Percentiles rank a stretch among this genome's conserved stretches.
Conservation (phyloP, 2,329 filamentous ascomycete species). For the Seiridium unicorne region DNA sequence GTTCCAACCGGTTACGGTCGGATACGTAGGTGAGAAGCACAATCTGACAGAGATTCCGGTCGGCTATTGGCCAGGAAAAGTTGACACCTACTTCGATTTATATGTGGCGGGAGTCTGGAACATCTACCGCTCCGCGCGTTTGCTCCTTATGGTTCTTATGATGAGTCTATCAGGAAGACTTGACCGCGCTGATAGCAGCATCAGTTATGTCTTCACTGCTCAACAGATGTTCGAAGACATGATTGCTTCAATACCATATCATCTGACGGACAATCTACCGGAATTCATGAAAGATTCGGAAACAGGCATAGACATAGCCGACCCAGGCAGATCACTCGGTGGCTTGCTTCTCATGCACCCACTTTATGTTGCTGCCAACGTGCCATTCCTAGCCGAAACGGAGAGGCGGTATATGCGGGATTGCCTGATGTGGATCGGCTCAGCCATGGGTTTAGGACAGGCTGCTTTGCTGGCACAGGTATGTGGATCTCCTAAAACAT, state of each 20-base stretch:
- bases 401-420: constrained; percentile 13
- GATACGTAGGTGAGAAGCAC: neutral
- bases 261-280: constrained; percentile 17
- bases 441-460: constrained; percentile 23
- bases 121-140: constrained; percentile 9
- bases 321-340: constrained; percentile 17
- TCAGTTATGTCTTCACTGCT: neutral
- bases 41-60: neutral
- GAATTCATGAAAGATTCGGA: constrained; percentile 11
- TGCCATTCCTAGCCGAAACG: constrained; percentile 12
- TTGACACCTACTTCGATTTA: constrained; percentile 14
- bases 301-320: neutral
- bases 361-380: constrained; percentile 12
- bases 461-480: constrained; percentile 19
- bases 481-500: constrained; percentile 1
- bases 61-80: constrained; percentile 12
- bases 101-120: constrained; percentile 15
- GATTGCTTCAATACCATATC: constrained; percentile 19
- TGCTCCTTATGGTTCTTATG: constrained; percentile 6
- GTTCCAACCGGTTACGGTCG: constrained; percentile 12
- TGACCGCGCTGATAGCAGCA: too few relatives aligned
- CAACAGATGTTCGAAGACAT: constrained; percentile 13
- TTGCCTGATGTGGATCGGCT: constrained; percentile 22
- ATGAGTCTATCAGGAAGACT: neutral
- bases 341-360: constrained; percentile 23